These are phyloP conservation scores for Lachnellula arida DNA, from an alignment of 2,329 filamentous ascomycete genomes.

Conservation along the genomic window DNA sequence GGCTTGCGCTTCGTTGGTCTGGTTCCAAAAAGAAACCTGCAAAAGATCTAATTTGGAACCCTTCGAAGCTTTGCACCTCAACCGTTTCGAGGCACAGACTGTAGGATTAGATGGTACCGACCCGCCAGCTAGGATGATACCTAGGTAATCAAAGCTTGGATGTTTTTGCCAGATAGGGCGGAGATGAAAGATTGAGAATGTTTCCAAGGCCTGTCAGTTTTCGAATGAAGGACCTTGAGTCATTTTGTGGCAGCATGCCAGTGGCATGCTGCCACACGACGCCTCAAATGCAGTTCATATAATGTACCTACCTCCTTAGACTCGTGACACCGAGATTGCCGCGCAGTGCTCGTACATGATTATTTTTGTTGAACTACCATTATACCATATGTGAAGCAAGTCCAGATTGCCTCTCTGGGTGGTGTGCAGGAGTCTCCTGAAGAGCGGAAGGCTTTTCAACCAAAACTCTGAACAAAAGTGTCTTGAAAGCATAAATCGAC, in stretches of 20 bases:
- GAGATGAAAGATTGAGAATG: not conserved
- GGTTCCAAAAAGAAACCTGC: not conserved
- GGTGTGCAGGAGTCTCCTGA: not conserved
- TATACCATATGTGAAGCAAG: not conserved
- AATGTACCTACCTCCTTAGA: not conserved
- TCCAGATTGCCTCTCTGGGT: not conserved
- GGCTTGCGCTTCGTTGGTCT: not conserved
- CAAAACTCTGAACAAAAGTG: not conserved
- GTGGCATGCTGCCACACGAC: not conserved
- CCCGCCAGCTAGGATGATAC: not conserved
- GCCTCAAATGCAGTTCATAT: not conserved
- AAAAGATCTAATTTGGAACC: not conserved
- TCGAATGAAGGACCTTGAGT: constrained; percentile 1
- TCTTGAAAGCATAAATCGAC: too few relatives aligned
- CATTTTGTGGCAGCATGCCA: not conserved
- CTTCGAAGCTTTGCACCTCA: not conserved
- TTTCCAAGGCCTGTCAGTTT: constrained; percentile 2
- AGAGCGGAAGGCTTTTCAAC: not conserved
- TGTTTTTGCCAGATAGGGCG: not conserved
- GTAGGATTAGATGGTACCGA: not conserved
- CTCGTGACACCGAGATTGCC: not conserved
- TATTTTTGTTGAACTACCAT: not conserved
- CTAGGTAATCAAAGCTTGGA: not conserved
- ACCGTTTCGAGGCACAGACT: not conserved
- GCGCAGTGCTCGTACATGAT: not conserved